Evolutionary conservation across 2,329 filamentous ascomycete species (phyloP), one percentile per base, ranked within the genome.

Genomic region (Aspergillus floridensis): DNA sequence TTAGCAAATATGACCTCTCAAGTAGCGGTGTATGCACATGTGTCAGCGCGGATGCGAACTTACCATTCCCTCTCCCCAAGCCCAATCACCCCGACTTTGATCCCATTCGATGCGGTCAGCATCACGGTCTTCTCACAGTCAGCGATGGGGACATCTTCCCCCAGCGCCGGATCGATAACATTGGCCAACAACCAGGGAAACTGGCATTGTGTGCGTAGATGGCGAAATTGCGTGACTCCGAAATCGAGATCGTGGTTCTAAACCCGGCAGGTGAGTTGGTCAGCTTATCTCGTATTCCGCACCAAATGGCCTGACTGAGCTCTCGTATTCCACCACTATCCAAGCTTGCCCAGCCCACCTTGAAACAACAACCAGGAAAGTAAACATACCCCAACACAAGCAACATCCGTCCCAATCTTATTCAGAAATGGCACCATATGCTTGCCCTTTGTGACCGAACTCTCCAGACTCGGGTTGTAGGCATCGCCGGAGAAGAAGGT

Each of bases 201-300:
- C 22, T 83, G 84, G 77, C 92, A 96, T 71, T 91, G 87, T 35
- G 81, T 80, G 4, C 88, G 82, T 52, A 96, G 80, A 69, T 92
- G 82, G 58, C 86, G 81, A 72, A 93, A 93, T 72, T 96, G 92
- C 57, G 84, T 82, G 46, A 96, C 89, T 12, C 92, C 93, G 75
- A 96, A 96, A 77, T 96, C 93, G 56, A 96, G 86, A 72, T 96
- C 93, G 74, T 96, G 92, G 72, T 96, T 96, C 84, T 92, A 63
- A 29, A 49, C 12, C 46, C 32, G 59, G 63, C 58, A 29, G 65
- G 59, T 52, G 41, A 51, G 26, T 24, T 49, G 60, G 60, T 59
- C 49, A 54, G 21, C 29, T 26, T 38, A 11, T 21, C 4, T 29
- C 26, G 19, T 35, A 2, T 47, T 11, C 12, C 11, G 4, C 32